Base-by-base conservation (phyloP, 2,329 filamentous ascomycete genomes). In the Pyricularia grisea region DNA sequence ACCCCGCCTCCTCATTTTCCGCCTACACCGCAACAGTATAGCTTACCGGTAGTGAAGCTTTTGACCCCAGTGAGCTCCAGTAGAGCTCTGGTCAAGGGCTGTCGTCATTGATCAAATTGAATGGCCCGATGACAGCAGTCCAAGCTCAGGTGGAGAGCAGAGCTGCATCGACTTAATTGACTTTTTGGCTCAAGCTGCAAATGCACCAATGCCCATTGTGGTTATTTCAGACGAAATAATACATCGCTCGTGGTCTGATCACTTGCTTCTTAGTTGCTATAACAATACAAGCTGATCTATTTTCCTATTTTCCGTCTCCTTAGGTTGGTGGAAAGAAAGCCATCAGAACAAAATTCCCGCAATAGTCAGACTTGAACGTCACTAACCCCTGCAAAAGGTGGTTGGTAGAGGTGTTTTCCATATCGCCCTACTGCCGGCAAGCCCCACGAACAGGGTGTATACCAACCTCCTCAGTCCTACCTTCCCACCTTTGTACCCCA, bases 401-500 rank as follows among this genome's bases (percentile, higher is more conserved):
- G 60, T 63, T 63, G 60, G 60, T 30, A 63, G 30, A 28, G 42
- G 17, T 50, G 42, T 50, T 50, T 50, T 6, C 17, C 6, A 61
- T 60, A 9, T 25, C 58, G 58, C 58, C n/a, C n/a, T 27, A 25
- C 23, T 28, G 4, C 14, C 25, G 11, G 27, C 60, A 30, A 63
- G 58, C 58, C 58, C 42, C 42, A 50, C 42, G 42, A 50, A 50
- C 58, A 61, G 60, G 60, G 60, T 17, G 27, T 28, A 28, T 28
- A 63, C 60, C 60, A 63, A 63, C 60, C 60, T 63, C 60, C 60
- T 63, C 60, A 63, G 12, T 63, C 60, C 60, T 23, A 63, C 60
- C 60, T 17, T 17, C 12, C 60, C 60, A 9, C 25, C 14, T 30
- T 28, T 63, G 14, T n/a, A 50, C 42, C 42, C 42, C 42, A 50